Percentiles rank a stretch among this genome's conserved stretches.
Conservation (phyloP, 345 rosid species). For the Citrus trifoliata region DNA sequence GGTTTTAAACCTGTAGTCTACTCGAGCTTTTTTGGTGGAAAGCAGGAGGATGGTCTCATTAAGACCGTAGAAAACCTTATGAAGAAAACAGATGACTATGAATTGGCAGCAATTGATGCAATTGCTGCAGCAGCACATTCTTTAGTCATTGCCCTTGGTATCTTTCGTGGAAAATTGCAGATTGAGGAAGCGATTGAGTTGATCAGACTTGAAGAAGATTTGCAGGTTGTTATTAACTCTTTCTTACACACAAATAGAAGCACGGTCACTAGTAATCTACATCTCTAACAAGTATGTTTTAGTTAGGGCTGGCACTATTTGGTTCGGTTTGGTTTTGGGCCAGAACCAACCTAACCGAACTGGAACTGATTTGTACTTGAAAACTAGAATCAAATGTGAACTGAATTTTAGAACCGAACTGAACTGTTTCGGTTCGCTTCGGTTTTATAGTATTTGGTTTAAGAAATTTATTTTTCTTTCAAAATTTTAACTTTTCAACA, state of each 20-base stretch:
- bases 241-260: neutral
- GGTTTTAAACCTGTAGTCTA: conserved; percentile 74
- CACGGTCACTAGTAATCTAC: neutral
- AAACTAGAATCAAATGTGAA: too few species aligned
- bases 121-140: conserved; percentile 88
- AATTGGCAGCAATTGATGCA: conserved; percentile 88
- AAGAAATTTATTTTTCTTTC: too few species aligned
- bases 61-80: conserved; percentile 62
- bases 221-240: conserved; percentile 53
- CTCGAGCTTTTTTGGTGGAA: conserved; percentile 79
- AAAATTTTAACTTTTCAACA: too few species aligned
- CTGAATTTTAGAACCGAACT: too few species aligned
- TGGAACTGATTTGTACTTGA: too few species aligned
- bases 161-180: conserved; percentile 66
- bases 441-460: too few species aligned
- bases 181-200: conserved; percentile 85
- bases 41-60: conserved; percentile 76
- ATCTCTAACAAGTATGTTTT: neutral
- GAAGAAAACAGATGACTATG: conserved; percentile 65
- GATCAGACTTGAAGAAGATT: conserved; percentile 93
- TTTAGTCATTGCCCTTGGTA: conserved; percentile 60
- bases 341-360: too few species aligned
- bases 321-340: too few species aligned
- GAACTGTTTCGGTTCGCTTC: too few species aligned
- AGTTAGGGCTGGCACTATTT: too few species aligned